Conservation (phyloP, 345 rosid genomes). For the Citrus sp. region DNA sequence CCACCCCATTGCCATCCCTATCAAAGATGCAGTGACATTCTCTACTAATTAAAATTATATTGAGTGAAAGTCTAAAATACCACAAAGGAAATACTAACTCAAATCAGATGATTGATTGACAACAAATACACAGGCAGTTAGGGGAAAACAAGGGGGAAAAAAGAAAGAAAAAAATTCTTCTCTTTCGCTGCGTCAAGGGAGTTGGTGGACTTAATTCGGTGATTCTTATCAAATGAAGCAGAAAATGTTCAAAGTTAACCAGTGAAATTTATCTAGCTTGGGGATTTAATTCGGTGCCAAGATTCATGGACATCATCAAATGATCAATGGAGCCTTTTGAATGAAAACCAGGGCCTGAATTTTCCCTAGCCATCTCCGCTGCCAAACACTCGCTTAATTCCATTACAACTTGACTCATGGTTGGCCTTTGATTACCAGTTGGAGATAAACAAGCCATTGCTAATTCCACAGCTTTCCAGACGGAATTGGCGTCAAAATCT, state of each 20-base stretch:
- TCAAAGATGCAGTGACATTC: too few relatives aligned
- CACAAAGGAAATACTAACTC: too few relatives aligned
- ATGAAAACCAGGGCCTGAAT: neutral
- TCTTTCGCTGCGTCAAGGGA: neutral
- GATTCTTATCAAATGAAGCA: neutral
- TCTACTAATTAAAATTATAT: too few relatives aligned
- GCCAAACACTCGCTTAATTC: slow-evolving; percentile 31
- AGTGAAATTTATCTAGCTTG: neutral
- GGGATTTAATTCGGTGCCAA: neutral
- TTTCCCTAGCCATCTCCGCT: neutral
- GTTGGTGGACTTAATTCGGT: neutral
- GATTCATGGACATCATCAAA: neutral
- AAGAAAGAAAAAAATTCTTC: neutral
- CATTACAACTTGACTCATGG: slow-evolving; percentile 31
- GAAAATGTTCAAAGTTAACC: neutral
- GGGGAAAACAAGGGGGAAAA: neutral
- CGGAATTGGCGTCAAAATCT: slow-evolving; percentile 30
- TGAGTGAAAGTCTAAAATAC: too few relatives aligned
- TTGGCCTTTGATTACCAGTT: slow-evolving; percentile 28
- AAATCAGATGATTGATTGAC: too few relatives aligned
- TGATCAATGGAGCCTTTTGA: slow-evolving; percentile 6
- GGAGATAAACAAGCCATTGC: slow-evolving; percentile 44
- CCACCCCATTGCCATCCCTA: too few relatives aligned
- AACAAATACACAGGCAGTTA: too few relatives aligned
- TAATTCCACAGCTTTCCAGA: slow-evolving; percentile 42